Evolutionary conservation across 257 asterid genomes (phyloP).

Genomic region (Marsdenia floribunda): DNA sequence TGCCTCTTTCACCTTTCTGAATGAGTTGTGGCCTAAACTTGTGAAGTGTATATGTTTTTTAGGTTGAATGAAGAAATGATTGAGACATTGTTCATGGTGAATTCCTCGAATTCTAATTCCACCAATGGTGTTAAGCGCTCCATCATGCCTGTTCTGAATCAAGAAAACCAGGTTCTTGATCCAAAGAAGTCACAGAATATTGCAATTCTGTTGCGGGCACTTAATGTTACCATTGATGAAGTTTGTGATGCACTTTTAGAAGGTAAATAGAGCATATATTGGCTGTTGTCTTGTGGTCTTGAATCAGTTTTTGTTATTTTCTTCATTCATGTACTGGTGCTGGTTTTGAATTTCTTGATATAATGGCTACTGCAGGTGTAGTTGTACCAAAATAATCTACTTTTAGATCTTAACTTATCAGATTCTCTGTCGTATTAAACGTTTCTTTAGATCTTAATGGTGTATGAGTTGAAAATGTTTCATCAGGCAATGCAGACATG

Average conservation of each 20-base stretch:
- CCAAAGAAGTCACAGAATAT: conserved; percentile 79
- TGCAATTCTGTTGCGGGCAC: conserved; percentile 64
- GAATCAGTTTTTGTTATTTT: background rate
- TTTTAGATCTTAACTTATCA: background rate
- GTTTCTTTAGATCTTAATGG: background rate
- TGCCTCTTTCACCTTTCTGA: background rate
- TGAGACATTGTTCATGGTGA: conserved; percentile 54
- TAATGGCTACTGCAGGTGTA: background rate
- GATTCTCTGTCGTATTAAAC: background rate
- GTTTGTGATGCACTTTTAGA: conserved; percentile 78
- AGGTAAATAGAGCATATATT: conserved; percentile 33
- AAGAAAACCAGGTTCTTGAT: conserved; percentile 60
- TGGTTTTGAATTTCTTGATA: background rate
- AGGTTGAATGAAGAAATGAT: conserved; percentile 89
- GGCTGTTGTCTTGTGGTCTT: background rate
- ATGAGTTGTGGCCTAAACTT: background rate
- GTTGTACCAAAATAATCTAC: too few relatives aligned
- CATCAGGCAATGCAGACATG: conserved; percentile 55
- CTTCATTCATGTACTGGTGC: background rate
- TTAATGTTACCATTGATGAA: conserved; percentile 62
- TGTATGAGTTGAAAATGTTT: background rate
- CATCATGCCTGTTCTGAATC: conserved; percentile 22
- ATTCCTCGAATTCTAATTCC: conserved; percentile 33
- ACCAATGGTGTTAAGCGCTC: conserved; percentile 38
- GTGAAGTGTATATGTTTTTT: conserved; percentile 16